Base-by-base conservation (phyloP, 2,329 filamentous ascomycete genomes). In the Nemania bipapillata region DNA sequence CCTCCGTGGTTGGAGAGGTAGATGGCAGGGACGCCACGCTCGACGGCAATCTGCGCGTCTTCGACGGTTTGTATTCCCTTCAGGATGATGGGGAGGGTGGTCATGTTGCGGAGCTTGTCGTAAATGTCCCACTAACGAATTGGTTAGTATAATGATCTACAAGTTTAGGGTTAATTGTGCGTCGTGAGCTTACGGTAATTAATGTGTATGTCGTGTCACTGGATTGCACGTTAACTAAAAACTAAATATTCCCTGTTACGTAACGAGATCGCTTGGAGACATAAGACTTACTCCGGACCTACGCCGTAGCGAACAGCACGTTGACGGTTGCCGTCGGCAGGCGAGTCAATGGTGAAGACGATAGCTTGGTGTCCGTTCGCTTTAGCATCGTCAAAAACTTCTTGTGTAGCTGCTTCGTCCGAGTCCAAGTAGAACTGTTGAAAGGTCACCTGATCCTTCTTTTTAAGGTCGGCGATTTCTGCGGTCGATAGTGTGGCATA, bases 1-100 rank as follows among this genome's bases (percentile, higher is more conserved):
- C 78, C 78, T 30, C 79, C 79, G 72, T 80, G 79, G 66, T 81
- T 81, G 50, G 77, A 79, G 8, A 80, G 73, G 65, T 77, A 77
- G 56, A 80, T 78, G 11, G 74, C 77, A 2, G 74, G 72, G 1
- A 73, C 75, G 2, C 77, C 74, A 50, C 74, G 72, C 56, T 72
- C 47, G 17, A 77, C 73, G 1, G 77, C 77, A 32, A 65, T 40
- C 8, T 70, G 72, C n/a, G 76, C 79, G 60, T 80, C 77, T 26
- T 78, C 76, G 12, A 77, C 79, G 11, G 74, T 77, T 56, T 77
- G 74, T 50, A 80, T 77, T n/a, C 78, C 79, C 66, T 79, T 79
- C 7, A 77, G 17, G 17, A 66, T 40, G 15, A 66, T 66, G 2
- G 63, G 63, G 17, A 66, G 40, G 3, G 60, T 32, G 1, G 63